Conservation (phyloP, 2,329 filamentous ascomycete species). For the Claviceps quebecensis region DNA sequence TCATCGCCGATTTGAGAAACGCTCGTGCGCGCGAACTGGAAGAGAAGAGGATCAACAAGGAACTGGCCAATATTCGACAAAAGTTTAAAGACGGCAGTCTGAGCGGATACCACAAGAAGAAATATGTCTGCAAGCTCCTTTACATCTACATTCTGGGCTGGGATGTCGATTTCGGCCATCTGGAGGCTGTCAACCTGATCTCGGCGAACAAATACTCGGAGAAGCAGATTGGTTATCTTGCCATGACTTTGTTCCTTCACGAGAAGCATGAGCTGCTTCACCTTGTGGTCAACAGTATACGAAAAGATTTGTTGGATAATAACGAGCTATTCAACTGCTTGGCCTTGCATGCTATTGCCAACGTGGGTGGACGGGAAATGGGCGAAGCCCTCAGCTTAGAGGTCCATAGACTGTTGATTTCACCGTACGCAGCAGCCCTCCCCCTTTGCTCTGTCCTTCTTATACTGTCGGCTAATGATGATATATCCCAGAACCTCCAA, state of each 20-base stretch:
- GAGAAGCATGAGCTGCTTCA: conserved; percentile 94
- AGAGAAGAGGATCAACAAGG: conserved; percentile 99
- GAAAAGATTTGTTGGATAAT: conserved; percentile 85
- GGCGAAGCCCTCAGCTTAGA: conserved; percentile 84
- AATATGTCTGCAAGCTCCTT: conserved; percentile 99
- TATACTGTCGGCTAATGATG: no score
- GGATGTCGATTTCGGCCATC: conserved; percentile 97
- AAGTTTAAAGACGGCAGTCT: conserved; percentile 95
- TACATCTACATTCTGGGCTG: conserved; percentile 99
- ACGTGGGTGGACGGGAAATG: conserved; percentile 94
- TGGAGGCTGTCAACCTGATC: conserved; percentile 95
- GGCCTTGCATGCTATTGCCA: conserved; percentile 92
- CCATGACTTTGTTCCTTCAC: conserved; percentile 92
- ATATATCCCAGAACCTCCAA: conserved; percentile 49
- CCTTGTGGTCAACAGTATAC: conserved; percentile 94
- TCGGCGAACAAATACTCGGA: conserved; percentile 96
- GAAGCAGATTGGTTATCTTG: conserved; percentile 97
- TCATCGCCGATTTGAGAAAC: conserved; percentile 93
- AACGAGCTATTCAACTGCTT: conserved; percentile 97
- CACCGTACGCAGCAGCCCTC: conserved; percentile 49
- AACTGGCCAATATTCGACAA: conserved; percentile 92
- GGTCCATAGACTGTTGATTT: conserved; percentile 87
- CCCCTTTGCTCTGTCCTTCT: not conserved
- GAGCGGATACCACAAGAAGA: conserved; percentile 98
- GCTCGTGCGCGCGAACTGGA: conserved; percentile 89